Base-by-base conservation (phyloP, 2,329 filamentous ascomycete genomes). In the Penicillium occitanis region DNA sequence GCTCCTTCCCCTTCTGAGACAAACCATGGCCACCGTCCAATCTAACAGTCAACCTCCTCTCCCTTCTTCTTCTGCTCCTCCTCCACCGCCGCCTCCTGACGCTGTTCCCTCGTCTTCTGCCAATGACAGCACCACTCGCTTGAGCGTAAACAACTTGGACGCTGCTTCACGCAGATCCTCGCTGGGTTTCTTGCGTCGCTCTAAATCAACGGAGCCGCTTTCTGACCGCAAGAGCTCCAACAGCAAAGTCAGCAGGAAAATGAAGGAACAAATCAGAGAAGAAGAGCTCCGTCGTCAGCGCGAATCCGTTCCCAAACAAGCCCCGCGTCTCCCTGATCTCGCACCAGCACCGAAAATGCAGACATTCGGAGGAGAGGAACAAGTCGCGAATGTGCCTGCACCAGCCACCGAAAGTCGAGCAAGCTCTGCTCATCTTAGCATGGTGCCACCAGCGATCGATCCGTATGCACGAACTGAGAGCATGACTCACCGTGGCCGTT, bases 401-500 rank as follows among this genome's bases (percentile, higher is more conserved):
- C 58, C 66, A 37, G 61, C 28, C 10, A 1, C 50, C 17, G 62
- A 67, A 4, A 86, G 86, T 7, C 78, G 87, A 67, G 85, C 86
- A 70, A 87, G 87, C 73, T 79, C 86, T 70, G 85, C 87, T 65
- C 83, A 82, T 72, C 79, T 78, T 67, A 66, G 73, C 70, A 67
- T 74, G 69, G 67, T 67, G 69, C 68, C 73, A 68, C 28, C 73
- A 70, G 48, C 67, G 64, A 50, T 70, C 69, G 92, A 96, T 73
- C 90, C 91, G 14, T 95, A 95, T 75, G 88, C 90, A 55, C 87
- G 91, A 69, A 90, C 91, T 42, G 92, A 96, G 82, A 97, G 94
- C 84, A 97, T 98, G 92, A 93, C 94, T 72, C 90, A 98, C 79
- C 92, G 95, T 72, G 93, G 94, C 68, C 91, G 95, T 70, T 97